Percentiles rank a stretch among this genome's conserved stretches.
Conservation (phyloP, 805 yeast genomes). For the Jamesozyma piceae region DNA sequence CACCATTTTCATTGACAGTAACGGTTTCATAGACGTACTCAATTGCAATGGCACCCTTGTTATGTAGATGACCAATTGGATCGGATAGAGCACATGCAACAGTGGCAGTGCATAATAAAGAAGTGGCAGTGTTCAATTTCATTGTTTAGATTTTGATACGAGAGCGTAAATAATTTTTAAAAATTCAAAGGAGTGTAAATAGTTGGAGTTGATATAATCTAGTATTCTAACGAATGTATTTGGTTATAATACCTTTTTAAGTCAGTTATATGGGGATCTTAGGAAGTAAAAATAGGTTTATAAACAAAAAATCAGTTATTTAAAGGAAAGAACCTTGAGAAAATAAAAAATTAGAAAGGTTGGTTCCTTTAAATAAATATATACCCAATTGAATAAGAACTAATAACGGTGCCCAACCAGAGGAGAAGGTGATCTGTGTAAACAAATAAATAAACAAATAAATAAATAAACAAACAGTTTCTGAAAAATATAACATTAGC, state of each 20-base stretch:
- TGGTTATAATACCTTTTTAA: no score
- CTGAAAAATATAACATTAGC: no score
- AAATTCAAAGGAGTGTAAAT: conserved; percentile 4
- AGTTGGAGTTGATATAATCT: conserved; percentile 1
- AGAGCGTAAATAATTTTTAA: not conserved
- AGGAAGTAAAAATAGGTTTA: no score
- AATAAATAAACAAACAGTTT: no score
- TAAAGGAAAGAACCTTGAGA: not conserved
- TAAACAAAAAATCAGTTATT: no score
- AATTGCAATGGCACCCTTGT: conserved; percentile 42
- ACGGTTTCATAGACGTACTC: conserved; percentile 47
- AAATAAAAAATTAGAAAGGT: no score
- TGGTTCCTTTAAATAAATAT: not conserved
- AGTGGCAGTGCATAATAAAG: conserved; percentile 20
- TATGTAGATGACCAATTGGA: conserved; percentile 33
- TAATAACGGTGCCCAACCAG: no score
- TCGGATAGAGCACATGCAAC: conserved; percentile 22
- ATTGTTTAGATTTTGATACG: conserved; percentile 8
- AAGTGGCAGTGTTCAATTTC: conserved; percentile 25
- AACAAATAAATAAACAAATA: no score
- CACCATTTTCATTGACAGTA: conserved; percentile 65
- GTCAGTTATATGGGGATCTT: no score
- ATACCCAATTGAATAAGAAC: no score
- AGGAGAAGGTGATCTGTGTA: no score
- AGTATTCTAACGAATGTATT: no score